Evolutionary conservation across 1,139 yeast species (phyloP), one percentile per base, ranked within the genome.

Genomic region (Taphrina betulina): DNA sequence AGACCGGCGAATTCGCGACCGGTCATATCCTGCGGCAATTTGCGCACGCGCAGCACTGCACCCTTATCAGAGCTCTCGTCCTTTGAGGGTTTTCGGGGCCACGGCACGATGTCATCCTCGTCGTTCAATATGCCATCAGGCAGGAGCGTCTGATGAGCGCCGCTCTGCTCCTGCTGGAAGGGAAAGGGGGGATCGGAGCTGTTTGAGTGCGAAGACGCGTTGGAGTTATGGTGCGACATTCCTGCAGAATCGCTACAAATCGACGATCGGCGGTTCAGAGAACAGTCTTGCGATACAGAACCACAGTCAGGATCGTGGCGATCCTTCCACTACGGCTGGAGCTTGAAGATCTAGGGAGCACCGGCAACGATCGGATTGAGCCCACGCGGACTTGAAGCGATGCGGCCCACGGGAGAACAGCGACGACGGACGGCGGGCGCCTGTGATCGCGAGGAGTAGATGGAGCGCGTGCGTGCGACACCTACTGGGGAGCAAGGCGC

Each of bases 61-160:
- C 14, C 29, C 37, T 24, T 35, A 3, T 10, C 22, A 10, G 50
- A 12, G n/a, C 31, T 31, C 14, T 31, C 43, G 36, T 40, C 51
- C 12, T 7, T 19, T n/a, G 46, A 40, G 26, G 46, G 16, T 19
- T 38, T 50, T 22, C 54, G 45, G 20, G 54, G 54, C 54, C 54
- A 50, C 12, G 45, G 46, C 31, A 50, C 46, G 20, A 53, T 40
- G 10, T 35, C 53, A 23, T 53, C 57, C 16, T 53, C 57, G 37
- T 53, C 57, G 20, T 53, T 45, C 10, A 53, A 40, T 10, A 53
- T 53, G 20, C 57, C 57, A n/a, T 48, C 48, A 14, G 57, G 57
- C 19, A 51, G 41, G 24, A 44, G 76, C 75, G 57, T 71, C 64
- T 58, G 84, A 50, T 50, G 54, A 17, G 40, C n/a, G 24, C 33